Evolutionary conservation across 192 early-diverging fungal genomes (phyloP).

Genomic region (Geranomyces michiganensis): DNA sequence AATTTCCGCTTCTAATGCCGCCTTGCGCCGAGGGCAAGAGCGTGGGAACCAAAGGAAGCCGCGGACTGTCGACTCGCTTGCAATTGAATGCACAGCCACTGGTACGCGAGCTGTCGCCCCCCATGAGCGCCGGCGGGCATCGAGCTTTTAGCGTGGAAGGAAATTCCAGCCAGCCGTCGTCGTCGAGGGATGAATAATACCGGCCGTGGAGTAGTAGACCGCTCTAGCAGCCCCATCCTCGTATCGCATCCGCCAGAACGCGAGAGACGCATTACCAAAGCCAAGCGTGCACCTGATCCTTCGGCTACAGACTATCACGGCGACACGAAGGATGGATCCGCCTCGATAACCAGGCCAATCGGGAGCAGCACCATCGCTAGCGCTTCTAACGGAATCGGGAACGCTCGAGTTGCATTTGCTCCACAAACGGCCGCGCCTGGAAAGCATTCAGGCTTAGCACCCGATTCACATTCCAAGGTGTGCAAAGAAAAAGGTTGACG

Average conservation of each 20-base stretch:
- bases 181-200: too few relatives aligned
- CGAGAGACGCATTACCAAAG: background rate
- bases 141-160: too few relatives aligned
- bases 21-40: too few relatives aligned
- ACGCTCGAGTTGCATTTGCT: background rate
- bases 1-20: too few relatives aligned
- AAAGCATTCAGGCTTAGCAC: background rate
- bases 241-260: conserved; percentile 8
- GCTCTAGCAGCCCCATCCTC: background rate
- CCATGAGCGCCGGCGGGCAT: too few relatives aligned
- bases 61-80: too few relatives aligned
- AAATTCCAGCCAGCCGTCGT: too few relatives aligned
- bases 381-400: background rate
- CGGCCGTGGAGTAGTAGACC: too few relatives aligned
- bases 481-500: background rate
- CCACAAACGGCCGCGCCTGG: background rate
- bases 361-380: background rate
- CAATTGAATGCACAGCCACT: too few relatives aligned
- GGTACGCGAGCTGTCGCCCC: too few relatives aligned
- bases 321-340: background rate
- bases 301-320: background rate
- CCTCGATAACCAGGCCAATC: too few relatives aligned
- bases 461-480: background rate
- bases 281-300: background rate
- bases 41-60: too few relatives aligned